Percentiles rank a stretch among this genome's conserved stretches.
Conservation (phyloP, 305 asterid species). For the Caryopteris hybrid region DNA sequence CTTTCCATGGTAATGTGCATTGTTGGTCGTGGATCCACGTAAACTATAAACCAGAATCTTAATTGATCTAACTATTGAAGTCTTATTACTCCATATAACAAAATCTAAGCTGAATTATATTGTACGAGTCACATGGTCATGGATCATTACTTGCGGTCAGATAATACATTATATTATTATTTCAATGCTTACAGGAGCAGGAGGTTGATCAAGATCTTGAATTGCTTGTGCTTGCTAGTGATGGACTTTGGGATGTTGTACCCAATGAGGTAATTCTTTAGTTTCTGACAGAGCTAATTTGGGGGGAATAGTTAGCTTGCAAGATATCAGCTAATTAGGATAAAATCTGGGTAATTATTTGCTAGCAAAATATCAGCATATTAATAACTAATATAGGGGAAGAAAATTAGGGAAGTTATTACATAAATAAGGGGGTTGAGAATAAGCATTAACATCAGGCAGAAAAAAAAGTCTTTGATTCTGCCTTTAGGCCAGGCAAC, state of each 20-base stretch:
- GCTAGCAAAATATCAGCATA: too few species aligned
- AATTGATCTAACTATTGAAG: neutral
- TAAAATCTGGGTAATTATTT: too few species aligned
- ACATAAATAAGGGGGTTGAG: too few species aligned
- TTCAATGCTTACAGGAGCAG: constrained; percentile 56
- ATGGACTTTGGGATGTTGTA: constrained; percentile 98
- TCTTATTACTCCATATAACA: neutral
- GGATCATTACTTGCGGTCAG: neutral
- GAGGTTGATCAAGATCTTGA: constrained; percentile 81
- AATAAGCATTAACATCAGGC: too few species aligned
- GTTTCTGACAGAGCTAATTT: too few species aligned
- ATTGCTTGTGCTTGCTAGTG: constrained; percentile 89
- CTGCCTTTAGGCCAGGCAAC: too few species aligned
- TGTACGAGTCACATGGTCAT: neutral
- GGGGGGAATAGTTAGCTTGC: too few species aligned
- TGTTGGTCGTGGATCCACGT: neutral
- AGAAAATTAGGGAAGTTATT: too few species aligned
- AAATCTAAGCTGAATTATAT: neutral
- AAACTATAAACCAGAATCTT: neutral
- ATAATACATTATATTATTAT: neutral
- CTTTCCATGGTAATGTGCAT: neutral
- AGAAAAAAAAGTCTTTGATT: too few species aligned
- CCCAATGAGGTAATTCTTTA: constrained; percentile 71
- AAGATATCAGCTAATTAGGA: too few species aligned
- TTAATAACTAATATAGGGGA: too few species aligned